These are phyloP conservation scores for Geotrichum siamense DNA, from an alignment of 1,139 yeast species.

Conservation along the genomic window DNA sequence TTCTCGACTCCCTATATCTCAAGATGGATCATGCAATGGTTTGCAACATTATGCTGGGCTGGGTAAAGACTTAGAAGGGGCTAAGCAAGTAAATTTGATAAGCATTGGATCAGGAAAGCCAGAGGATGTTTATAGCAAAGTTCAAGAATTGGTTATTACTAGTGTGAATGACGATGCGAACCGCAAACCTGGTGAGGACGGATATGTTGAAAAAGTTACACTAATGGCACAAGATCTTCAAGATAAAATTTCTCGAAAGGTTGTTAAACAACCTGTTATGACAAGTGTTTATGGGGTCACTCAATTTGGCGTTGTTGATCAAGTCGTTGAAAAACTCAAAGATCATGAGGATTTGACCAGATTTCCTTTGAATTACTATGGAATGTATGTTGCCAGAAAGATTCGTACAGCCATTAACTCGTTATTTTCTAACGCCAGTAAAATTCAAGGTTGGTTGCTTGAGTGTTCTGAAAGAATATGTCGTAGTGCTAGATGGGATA, in stretches of 20 bases:
- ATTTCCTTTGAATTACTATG: conserved; percentile 21
- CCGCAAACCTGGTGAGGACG: neutral
- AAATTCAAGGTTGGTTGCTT: conserved; percentile 86
- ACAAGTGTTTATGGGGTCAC: conserved; percentile 95
- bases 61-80: conserved; percentile 65
- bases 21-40: conserved; percentile 73
- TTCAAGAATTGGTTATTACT: conserved; percentile 47
- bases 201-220: conserved; percentile 3
- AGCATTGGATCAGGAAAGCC: conserved; percentile 40
- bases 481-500: conserved; percentile 41
- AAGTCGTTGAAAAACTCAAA: conserved; percentile 43
- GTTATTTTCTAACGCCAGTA: conserved; percentile 77
- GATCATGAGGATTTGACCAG: conserved; percentile 20
- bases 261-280: conserved; percentile 93
- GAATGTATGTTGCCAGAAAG: conserved; percentile 59
- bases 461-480: conserved; percentile 71
- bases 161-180: conserved; percentile 43
- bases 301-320: conserved; percentile 74
- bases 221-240: conserved; percentile 43
- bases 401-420: conserved; percentile 72
- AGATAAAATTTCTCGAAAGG: conserved; percentile 64
- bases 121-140: conserved; percentile 57
- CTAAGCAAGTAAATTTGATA: conserved; percentile 53
- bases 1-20: conserved; percentile 58
- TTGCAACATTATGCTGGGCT: conserved; percentile 71